phyloP scores from a whole-genome alignment of 108 stramenopile species.

The Fragilariopsis cylindrus region DNA sequence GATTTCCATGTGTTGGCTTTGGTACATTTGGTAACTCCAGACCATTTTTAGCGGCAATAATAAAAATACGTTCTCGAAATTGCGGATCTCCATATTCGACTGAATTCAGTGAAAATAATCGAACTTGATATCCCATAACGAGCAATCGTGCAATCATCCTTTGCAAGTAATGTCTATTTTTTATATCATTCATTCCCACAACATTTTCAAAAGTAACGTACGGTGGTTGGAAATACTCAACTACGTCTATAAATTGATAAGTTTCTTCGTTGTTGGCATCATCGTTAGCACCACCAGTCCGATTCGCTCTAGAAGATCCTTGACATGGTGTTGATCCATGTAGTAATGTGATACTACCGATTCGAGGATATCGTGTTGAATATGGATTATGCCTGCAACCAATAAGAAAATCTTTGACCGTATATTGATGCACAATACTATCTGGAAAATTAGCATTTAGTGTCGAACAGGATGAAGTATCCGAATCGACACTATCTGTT shows the following conservation, averaged over 20 bases:
- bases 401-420: not conserved
- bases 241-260: slow-evolving; percentile 34
- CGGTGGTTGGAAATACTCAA: slow-evolving; percentile 44
- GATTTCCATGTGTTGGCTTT: slow-evolving; percentile 39
- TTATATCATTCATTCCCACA: slow-evolving; percentile 19
- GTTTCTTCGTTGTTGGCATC: slow-evolving; percentile 47
- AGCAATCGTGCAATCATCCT: slow-evolving; percentile 34
- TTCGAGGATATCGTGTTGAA: not conserved
- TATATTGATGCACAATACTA: not conserved
- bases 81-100: slow-evolving; percentile 61
- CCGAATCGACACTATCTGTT: not conserved
- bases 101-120: slow-evolving; percentile 32
- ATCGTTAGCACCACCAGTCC: slow-evolving; percentile 52
- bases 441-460: slow-evolving; percentile 4
- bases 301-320: slow-evolving; percentile 61
- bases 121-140: slow-evolving; percentile 48
- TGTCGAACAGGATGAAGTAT: slow-evolving; percentile 7
- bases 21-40: slow-evolving; percentile 39
- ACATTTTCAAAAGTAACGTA: slow-evolving; percentile 64
- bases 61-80: slow-evolving; percentile 38
- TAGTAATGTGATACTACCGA: slow-evolving; percentile 39
- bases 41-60: slow-evolving; percentile 39
- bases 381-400: not conserved
- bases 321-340: slow-evolving; percentile 61
- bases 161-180: slow-evolving; percentile 36